A percentile compares a stretch with the other conserved stretches of the same genome.
These are phyloP conservation scores for Clonostachys chloroleuca DNA, from an alignment of 2,329 filamentous ascomycete genomes.

Conservation along the genomic window DNA sequence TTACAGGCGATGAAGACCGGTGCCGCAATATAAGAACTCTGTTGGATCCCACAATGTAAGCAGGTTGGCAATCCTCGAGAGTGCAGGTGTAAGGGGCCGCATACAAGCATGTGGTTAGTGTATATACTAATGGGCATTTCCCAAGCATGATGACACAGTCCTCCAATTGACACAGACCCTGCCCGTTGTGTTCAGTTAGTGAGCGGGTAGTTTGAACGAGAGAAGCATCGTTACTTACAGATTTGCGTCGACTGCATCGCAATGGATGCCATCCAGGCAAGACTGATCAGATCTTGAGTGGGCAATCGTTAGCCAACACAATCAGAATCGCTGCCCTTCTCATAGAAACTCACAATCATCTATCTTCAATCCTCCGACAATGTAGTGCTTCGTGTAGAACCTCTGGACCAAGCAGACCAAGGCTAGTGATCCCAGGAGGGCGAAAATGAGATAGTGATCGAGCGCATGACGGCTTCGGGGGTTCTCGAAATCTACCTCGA, in stretches of 20 bases:
- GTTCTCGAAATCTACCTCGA: slow-evolving; percentile 22
- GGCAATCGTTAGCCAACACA: no score
- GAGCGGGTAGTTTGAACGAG: no score
- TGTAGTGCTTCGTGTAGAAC: slow-evolving; percentile 13
- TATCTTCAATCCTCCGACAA: slow-evolving; percentile 12
- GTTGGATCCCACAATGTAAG: no score
- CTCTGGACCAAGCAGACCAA: slow-evolving; percentile 15
- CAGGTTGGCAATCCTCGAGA: no score
- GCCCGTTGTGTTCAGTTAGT: slow-evolving; percentile 1
- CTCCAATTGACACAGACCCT: slow-evolving; percentile 16
- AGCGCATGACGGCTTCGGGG: slow-evolving; percentile 15
- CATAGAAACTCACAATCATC: slow-evolving; percentile 8
- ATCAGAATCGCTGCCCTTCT: no score
- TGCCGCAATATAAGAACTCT: slow-evolving; percentile 10
- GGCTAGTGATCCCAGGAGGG: slow-evolving; percentile 9
- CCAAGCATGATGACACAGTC: slow-evolving; percentile 16
- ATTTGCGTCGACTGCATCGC: no score
- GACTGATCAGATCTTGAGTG: no score
- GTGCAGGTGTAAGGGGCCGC: not conserved
- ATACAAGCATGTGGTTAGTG: slow-evolving; percentile 12
- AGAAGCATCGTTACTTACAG: no score
- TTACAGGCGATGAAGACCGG: slow-evolving; percentile 26
- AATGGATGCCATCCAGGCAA: no score
- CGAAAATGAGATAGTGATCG: slow-evolving; percentile 11
- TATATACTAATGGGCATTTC: slow-evolving; percentile 14